Evolutionary conservation across 164 flowering plant genomes (phyloP), one percentile per base, ranked within the genome.

Genomic region (Cinnamomum chago): DNA sequence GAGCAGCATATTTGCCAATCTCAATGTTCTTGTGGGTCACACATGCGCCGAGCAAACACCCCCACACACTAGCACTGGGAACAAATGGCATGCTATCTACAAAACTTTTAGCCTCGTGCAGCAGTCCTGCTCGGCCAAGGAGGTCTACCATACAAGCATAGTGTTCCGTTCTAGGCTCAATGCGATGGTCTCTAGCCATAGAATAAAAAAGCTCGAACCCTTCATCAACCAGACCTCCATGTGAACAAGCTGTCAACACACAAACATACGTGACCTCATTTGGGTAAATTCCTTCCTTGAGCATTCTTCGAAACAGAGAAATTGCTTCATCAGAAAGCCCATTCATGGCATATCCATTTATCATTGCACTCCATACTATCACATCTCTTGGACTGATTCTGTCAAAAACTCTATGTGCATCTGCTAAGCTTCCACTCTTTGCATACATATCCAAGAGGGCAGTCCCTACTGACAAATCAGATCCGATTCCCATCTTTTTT

Each of bases 141-240:
- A 77, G 73, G 67, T 81, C 83, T 33, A 75, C 78, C 76, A 81
- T 67, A 51, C 83, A 81, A 33, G 76, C 70, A 75, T 74, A 80
- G 40, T 77, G 83, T 65, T 75, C 78, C 73, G 70, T 75, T 64
- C 58, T 58, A 18, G 83, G 83, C 67, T 33, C 10, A 47, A 75
- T 67, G 18, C 28, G 30, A 66, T 64, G 24, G 25, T 72, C 74
- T 25, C 24, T 75, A 1, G 12, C 27, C 83, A 81, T 75, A 25
- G 72, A 72, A 51, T 58, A 2, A 28, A 81, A 78, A 60, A 24
- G 27, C 14, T 70, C 35, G 14, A 35, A 72, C n/a, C 78, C 83
- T 72, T 78, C 78, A 72, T 68, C 28, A 11, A 81, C 62, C 74
- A 75, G 70, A 10, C 83, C 78, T 23, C 78, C 74, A 70, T 81